Percentiles rank a stretch among this genome's conserved stretches.
Conservation (phyloP, 768 basidiomycete genomes). For the Suillus placidus region DNA sequence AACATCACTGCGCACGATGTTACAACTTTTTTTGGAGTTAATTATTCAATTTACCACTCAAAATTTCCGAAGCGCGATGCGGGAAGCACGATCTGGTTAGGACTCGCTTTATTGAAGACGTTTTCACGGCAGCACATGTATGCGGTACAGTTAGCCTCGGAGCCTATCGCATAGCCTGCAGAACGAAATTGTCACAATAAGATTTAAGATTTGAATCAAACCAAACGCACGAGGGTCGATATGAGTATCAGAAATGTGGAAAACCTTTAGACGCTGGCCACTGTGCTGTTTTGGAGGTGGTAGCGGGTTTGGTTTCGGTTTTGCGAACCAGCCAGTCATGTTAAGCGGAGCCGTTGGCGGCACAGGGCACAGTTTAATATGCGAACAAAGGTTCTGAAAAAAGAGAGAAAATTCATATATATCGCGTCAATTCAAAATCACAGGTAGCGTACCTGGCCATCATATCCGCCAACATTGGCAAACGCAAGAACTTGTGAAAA, state of each 20-base stretch:
- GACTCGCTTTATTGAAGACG: constrained; percentile 48
- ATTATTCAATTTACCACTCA: constrained; percentile 41
- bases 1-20: constrained; percentile 47
- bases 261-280: constrained; percentile 49
- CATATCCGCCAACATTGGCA: constrained; percentile 49
- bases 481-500: constrained; percentile 51
- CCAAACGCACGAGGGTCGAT: constrained; percentile 48
- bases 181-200: neutral
- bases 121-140: constrained; percentile 65
- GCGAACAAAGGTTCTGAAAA: constrained; percentile 36
- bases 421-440: neutral
- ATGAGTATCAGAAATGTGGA: constrained; percentile 54
- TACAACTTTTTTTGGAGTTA: neutral
- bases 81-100: constrained; percentile 48
- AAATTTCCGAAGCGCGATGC: constrained; percentile 70
- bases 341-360: constrained; percentile 45
- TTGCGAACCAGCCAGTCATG: constrained; percentile 51
- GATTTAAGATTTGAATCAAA: neutral
- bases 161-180: constrained; percentile 65
- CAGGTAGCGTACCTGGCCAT: constrained; percentile 44
- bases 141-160: constrained; percentile 69
- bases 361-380: constrained; percentile 39
- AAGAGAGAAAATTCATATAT: neutral
- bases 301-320: constrained; percentile 50
- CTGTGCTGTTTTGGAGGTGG: constrained; percentile 44